Conservation (phyloP, 129 eudicot species). For the Helichrysum umbraculigerum region DNA sequence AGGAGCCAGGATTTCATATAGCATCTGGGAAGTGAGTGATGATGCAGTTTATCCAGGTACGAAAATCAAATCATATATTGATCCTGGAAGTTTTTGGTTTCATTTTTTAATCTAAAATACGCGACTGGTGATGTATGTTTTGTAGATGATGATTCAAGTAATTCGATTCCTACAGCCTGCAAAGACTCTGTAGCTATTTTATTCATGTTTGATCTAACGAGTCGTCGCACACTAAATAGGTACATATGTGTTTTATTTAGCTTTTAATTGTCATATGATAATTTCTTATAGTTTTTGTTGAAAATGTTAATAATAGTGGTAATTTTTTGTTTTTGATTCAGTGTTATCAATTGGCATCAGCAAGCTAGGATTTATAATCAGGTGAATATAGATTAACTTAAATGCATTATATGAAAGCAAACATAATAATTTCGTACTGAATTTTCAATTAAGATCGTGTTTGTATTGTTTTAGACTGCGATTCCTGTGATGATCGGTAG, state of each 20-base stretch:
- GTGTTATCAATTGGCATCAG: slow-evolving; percentile 74
- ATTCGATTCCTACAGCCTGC: slow-evolving; percentile 51
- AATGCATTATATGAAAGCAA: neutral
- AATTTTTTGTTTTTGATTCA: slow-evolving; percentile 16
- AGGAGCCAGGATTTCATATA: slow-evolving; percentile 69
- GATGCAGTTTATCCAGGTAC: slow-evolving; percentile 41
- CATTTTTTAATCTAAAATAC: neutral
- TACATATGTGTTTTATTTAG: slow-evolving; percentile 4
- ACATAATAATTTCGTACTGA: neutral
- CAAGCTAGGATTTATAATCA: slow-evolving; percentile 79
- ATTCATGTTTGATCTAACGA: slow-evolving; percentile 84
- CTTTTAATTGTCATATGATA: neutral
- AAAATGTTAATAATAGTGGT: neutral
- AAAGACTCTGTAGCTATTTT: slow-evolving; percentile 67
- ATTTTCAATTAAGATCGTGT: neutral
- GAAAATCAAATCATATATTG: neutral
- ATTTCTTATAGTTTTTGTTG: neutral
- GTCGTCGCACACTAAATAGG: slow-evolving; percentile 75
- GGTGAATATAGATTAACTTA: slow-evolving; percentile 43
- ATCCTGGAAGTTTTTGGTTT: neutral
- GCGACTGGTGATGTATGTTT: slow-evolving; percentile 6
- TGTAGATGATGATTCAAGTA: slow-evolving; percentile 44
- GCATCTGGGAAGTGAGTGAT: slow-evolving; percentile 73
- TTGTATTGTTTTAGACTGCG: slow-evolving; percentile 55
- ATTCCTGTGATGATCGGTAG: slow-evolving; percentile 79